These are phyloP conservation scores for Scleroderma citrinum DNA, from an alignment of 768 basidiomycete genomes.

Conservation along the genomic window DNA sequence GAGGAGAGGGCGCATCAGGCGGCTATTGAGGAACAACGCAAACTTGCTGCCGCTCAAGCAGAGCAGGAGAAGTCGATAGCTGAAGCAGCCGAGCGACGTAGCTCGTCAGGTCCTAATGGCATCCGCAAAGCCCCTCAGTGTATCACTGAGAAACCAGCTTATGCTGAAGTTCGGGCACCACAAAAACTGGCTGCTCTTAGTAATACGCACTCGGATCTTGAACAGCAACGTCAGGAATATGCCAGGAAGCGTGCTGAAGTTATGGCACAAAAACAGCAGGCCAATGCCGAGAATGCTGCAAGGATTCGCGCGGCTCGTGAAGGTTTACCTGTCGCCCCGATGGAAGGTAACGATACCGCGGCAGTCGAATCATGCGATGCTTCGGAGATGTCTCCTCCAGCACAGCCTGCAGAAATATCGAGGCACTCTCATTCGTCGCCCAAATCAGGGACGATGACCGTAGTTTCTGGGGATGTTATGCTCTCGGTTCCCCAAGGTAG, in stretches of 20 bases:
- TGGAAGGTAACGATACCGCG: not conserved
- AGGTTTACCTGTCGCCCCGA: not conserved
- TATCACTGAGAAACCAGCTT: conserved; percentile 8
- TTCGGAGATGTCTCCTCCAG: not conserved
- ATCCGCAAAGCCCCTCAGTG: conserved; percentile 1
- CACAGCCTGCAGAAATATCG: not conserved
- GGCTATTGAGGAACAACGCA: conserved; percentile 3
- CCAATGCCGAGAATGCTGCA: conserved; percentile 21
- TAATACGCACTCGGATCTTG: not conserved
- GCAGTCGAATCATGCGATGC: not conserved
- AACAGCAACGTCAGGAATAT: conserved; percentile 4
- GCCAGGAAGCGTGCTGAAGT: conserved; percentile 4
- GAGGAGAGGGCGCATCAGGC: conserved; percentile 6
- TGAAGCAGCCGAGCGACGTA: conserved; percentile 1
- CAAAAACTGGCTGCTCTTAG: not conserved
- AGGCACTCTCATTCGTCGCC: not conserved
- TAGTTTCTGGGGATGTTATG: conserved; percentile 15
- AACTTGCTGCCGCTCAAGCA: conserved; percentile 1
- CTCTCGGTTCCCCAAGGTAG: conserved; percentile 6
- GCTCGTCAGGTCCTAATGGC: not conserved
- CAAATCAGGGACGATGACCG: conserved; percentile 4
- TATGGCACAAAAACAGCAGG: conserved; percentile 20
- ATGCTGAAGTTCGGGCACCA: conserved; percentile 5
- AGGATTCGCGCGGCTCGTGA: conserved; percentile 20
- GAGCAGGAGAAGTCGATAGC: conserved; percentile 5